Percentiles rank a stretch among this genome's conserved stretches.
Conservation (phyloP, 768 basidiomycete species). For the Auricularia auricula-judae region DNA sequence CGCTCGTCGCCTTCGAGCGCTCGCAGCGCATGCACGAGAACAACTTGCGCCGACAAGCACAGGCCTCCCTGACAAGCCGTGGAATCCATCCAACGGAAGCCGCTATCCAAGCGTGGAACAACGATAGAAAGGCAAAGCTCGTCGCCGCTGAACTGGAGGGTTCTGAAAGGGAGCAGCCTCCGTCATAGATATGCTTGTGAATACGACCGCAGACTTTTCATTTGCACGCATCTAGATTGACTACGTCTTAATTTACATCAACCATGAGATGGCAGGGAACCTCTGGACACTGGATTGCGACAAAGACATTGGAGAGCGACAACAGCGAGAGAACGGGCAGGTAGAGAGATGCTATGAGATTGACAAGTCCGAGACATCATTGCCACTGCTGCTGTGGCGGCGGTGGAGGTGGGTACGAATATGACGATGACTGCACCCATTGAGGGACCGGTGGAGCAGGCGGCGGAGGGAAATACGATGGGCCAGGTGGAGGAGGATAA, state of each 20-base stretch:
- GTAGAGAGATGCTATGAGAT: background rate
- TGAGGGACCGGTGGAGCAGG: conserved; percentile 2
- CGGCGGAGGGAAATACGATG: background rate
- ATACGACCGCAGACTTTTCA: background rate
- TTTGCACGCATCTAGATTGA: background rate
- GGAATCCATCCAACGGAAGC: background rate
- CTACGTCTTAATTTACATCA: background rate
- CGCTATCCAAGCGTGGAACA: background rate
- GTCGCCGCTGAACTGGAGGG: background rate
- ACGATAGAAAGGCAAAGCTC: background rate
- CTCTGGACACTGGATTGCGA: background rate
- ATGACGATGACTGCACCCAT: background rate
- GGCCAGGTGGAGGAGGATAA: conserved; percentile 1
- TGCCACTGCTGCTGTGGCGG: conserved; percentile 1
- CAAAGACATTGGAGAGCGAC: background rate
- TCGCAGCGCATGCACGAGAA: background rate
- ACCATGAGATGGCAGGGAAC: background rate
- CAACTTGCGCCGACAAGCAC: background rate
- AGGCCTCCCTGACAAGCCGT: background rate
- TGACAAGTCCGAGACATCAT: background rate
- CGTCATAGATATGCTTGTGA: background rate
- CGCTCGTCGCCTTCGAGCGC: background rate
- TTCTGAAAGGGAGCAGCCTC: background rate
- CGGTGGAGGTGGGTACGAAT: background rate
- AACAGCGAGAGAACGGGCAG: background rate